Conservation (phyloP, 1,284 basidiomycete genomes). For the Cryptococcus sp. region DNA sequence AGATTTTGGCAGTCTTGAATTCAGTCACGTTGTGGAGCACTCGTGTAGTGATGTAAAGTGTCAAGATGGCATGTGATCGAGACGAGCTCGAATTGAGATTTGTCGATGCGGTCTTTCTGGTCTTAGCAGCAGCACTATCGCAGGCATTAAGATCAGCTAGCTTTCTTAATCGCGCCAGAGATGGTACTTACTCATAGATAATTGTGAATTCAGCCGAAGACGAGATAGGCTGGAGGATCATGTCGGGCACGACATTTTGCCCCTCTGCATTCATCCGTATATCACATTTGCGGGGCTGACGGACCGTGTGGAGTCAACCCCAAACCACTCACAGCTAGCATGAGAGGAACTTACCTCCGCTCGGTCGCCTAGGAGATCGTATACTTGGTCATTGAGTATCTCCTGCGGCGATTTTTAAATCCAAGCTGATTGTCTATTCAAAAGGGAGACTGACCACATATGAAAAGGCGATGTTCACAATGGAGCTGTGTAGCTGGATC, state of each 20-base stretch:
- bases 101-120: constrained; percentile 78
- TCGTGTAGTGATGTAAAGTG: constrained; percentile 59
- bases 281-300: neutral
- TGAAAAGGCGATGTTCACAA: constrained; percentile 60
- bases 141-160: too few species aligned
- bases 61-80: constrained; percentile 78
- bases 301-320: too few species aligned
- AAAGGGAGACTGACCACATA: constrained; percentile 59
- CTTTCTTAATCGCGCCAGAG: too few species aligned
- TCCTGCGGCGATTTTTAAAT: constrained; percentile 51
- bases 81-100: constrained; percentile 76
- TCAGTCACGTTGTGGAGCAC: constrained; percentile 6
- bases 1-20: constrained; percentile 72
- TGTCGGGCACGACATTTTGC: constrained; percentile 75
- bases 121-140: constrained; percentile 63
- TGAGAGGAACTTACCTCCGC: constrained; percentile 53
- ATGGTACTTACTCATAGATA: constrained; percentile 64
- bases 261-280: constrained; percentile 56
- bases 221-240: constrained; percentile 58
- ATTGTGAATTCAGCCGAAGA: constrained; percentile 64
- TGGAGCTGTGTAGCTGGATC: constrained; percentile 51
- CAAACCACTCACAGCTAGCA: neutral
- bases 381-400: constrained; percentile 82
- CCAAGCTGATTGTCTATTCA: too few species aligned
- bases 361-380: constrained; percentile 64